Evolutionary conservation across 192 early-diverging fungal genomes (phyloP), one percentile per base, ranked within the genome.

Genomic region (Bifiguratus adelaidae): DNA sequence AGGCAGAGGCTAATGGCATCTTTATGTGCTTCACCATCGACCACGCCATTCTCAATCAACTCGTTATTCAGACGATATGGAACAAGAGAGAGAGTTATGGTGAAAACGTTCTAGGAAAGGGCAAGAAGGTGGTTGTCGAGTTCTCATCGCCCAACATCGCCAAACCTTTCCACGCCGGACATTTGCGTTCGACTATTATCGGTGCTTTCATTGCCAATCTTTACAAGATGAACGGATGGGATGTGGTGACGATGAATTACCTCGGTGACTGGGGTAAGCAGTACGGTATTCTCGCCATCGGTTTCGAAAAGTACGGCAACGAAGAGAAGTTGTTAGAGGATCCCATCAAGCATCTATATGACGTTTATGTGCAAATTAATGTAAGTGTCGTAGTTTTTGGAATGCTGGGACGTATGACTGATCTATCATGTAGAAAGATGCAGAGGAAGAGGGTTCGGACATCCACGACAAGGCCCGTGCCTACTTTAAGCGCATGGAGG

Each of bases 221-320:
- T 16, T 74, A 89, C 60, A 62, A 78, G 37, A 88, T 85, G 26
- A 82, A 87, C 48, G 96, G 94, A 7, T 91, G 84, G 71, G 81
- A 89, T n/a, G 82, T 81, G n/a, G 69, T 92, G 37, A 70, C 78
- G 30, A 88, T 96, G 73, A 99, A 99, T 76, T 95, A 99, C 65
- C 70, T 99, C 25, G 96, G 96, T 47, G 95, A 99, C 63, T 99
- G 96, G 96, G 96, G 96, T 48, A 99, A 95, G 67, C 95, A 97
- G 71, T 99, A 91, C 59, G 96, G 85, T 68, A 74, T 95, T 48
- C 74, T 96, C 57, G 93, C 93, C 35, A 66, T 97, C 41, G 94
- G 92, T 47, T 95, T 80, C 60, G 70, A 70, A 45, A 78, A 78
- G 44, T 80, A 83, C 56, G 92, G 92, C 25, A 70, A 65, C 30